A percentile compares a stretch with the other conserved stretches of the same genome.
These are phyloP conservation scores for Calonectria montana DNA, from an alignment of 2,329 filamentous ascomycete genomes.

Conservation along the genomic window DNA sequence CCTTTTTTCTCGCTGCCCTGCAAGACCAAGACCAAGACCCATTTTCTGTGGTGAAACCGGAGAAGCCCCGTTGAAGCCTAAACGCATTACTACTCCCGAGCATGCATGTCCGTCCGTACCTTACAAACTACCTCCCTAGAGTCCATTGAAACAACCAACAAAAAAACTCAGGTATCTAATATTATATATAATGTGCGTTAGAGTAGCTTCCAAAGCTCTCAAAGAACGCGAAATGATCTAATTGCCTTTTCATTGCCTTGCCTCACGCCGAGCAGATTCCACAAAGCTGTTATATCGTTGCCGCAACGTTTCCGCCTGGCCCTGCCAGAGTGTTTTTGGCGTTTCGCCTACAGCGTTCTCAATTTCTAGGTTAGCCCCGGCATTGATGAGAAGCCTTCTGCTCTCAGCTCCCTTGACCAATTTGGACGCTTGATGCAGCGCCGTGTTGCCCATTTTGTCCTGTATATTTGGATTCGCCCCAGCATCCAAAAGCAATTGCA, in stretches of 20 bases:
- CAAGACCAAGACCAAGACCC: background rate
- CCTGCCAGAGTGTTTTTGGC: background rate
- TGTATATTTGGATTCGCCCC: background rate
- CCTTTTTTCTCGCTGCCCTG: background rate
- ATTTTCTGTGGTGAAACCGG: background rate
- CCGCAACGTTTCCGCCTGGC: background rate
- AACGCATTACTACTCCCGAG: background rate
- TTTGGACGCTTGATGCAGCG: background rate
- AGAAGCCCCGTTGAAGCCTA: background rate
- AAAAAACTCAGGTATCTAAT: background rate
- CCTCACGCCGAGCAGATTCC: background rate
- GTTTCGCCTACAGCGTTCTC: background rate
- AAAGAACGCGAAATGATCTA: background rate
- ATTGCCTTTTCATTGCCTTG: background rate
- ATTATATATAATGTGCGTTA: background rate
- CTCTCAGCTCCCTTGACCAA: background rate
- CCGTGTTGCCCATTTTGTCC: background rate
- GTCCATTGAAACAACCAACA: background rate
- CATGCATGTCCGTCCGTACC: background rate
- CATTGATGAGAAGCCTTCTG: background rate
- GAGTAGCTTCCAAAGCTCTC: background rate
- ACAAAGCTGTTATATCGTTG: background rate
- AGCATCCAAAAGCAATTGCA: background rate
- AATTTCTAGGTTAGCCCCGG: background rate
- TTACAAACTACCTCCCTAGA: background rate